These are phyloP conservation scores for Yamadazyma conglobata DNA, from an alignment of 1,139 yeast genomes.

Conservation along the genomic window DNA sequence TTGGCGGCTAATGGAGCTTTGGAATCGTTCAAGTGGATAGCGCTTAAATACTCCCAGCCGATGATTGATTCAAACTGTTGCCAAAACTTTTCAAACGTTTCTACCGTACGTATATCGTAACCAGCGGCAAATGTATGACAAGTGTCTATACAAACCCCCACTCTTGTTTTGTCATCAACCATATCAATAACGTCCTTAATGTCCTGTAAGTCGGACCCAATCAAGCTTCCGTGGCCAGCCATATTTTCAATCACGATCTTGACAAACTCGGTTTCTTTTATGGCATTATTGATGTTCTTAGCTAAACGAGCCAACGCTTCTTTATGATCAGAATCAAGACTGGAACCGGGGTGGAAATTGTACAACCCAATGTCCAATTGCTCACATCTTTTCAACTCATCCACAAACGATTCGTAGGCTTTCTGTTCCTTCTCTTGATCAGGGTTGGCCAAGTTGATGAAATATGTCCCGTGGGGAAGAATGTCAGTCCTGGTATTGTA, in stretches of 20 bases:
- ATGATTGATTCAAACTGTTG: constrained; percentile 62
- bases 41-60: constrained; percentile 72
- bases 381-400: constrained; percentile 86
- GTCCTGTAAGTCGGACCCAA: constrained; percentile 81
- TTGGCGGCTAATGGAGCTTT: constrained; percentile 91
- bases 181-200: constrained; percentile 67
- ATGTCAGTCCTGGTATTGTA: constrained; percentile 76
- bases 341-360: constrained; percentile 95
- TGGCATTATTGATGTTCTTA: constrained; percentile 72
- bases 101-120: constrained; percentile 66
- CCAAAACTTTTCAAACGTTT: constrained; percentile 66
- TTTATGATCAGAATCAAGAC: constrained; percentile 66
- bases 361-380: constrained; percentile 77
- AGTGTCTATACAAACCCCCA: constrained; percentile 94
- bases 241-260: constrained; percentile 90
- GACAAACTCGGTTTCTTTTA: constrained; percentile 68
- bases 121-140: constrained; percentile 98
- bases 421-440: constrained; percentile 74
- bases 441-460: constrained; percentile 89
- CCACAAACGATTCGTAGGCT: constrained; percentile 76
- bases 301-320: constrained; percentile 70
- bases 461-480: constrained; percentile 92
- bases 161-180: constrained; percentile 72
- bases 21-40: constrained; percentile 89
- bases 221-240: constrained; percentile 95